These are phyloP conservation scores for Phialemonium atrogriseum DNA, from an alignment of 2,329 filamentous ascomycete species.

Conservation along the genomic window DNA sequence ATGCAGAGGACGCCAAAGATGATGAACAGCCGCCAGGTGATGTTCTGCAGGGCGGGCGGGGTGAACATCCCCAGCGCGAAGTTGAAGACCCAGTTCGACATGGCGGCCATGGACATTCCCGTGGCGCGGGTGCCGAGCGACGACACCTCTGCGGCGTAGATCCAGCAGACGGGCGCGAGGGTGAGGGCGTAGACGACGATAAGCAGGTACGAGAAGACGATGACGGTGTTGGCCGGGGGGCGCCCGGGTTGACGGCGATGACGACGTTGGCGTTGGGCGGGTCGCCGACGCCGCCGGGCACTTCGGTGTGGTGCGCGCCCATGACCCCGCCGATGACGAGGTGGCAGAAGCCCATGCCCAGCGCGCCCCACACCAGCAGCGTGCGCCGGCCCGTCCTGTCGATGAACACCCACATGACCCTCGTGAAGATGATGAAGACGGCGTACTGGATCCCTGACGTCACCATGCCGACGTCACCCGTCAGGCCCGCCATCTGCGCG, in stretches of 20 bases:
- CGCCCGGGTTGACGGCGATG: slow-evolving; percentile 38
- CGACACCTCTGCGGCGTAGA: slow-evolving; percentile 59
- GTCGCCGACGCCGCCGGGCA: slow-evolving; percentile 22
- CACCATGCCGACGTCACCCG: slow-evolving; percentile 33
- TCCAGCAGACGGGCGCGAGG: slow-evolving; percentile 55
- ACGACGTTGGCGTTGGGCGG: slow-evolving; percentile 35
- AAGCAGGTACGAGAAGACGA: slow-evolving; percentile 57
- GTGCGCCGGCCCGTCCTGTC: slow-evolving; percentile 25
- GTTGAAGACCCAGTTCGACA: slow-evolving; percentile 44
- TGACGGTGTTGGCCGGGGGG: slow-evolving; percentile 52
- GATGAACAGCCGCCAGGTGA: slow-evolving; percentile 41
- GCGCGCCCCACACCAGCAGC: slow-evolving; percentile 13
- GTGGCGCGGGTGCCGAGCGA: slow-evolving; percentile 51
- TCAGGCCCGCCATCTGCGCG: slow-evolving; percentile 49
- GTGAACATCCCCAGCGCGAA: slow-evolving; percentile 52
- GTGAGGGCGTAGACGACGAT: slow-evolving; percentile 58
- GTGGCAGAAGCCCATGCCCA: slow-evolving; percentile 23
- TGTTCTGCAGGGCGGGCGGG: slow-evolving; percentile 49
- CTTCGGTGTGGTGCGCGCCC: slow-evolving; percentile 25
- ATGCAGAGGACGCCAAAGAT: slow-evolving; percentile 29
- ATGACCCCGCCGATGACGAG: slow-evolving; percentile 34
- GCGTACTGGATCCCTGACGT: slow-evolving; percentile 37
- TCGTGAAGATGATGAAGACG: slow-evolving; percentile 36
- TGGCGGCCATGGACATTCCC: slow-evolving; percentile 48
- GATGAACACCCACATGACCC: slow-evolving; percentile 32